Evolutionary conservation across 2,329 filamentous ascomycete species (phyloP), one percentile per base, ranked within the genome.

Genomic region (Cercospora sp.): DNA sequence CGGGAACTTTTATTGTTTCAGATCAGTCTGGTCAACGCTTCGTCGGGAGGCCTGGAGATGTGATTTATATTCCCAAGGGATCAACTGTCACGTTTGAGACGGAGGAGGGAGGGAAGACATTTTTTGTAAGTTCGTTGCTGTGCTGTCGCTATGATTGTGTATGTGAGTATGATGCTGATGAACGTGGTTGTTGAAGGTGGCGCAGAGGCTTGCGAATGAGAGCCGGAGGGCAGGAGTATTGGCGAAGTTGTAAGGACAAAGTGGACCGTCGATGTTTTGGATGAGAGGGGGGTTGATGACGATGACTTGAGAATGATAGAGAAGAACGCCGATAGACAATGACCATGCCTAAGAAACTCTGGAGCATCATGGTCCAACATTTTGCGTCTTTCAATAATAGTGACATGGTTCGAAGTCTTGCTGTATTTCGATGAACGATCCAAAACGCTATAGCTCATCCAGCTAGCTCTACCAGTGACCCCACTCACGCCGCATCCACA

Each of bases 11-110:
- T 12, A 62, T 62, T 2, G 60, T 62, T 10, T 62, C 60, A 5
- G 60, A 62, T 18, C 60, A 62, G 16, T 23, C 18, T 26, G 60
- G 60, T 8, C 36, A 62, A 9, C 9, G 39, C 2, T 62, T 62
- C 5, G 60, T 62, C 8, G 60, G 60, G 3, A 26, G 39, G 7
- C 60, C 60, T 1, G 60, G 60, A 30, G 60, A 48, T 51, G 60
- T 62, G 39, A 62, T 62, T 5, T 18, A 62, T 9, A 62, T 62
- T 7, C 60, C 60, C 1, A 62, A 48, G 23, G 60, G 60, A 2
- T 62, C 60, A 12, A 62, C 39, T n/a, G 39, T 64, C 7, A 64
- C 61, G 7, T 64, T 55, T n/a, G 45, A 57, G 23, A 64, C 61
- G 10, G 45, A 64, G 45, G 48, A 57, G 18, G 61, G 61, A 26